Conservation (phyloP, 169 alveolate species). For the Toxoplasma gondii region DNA sequence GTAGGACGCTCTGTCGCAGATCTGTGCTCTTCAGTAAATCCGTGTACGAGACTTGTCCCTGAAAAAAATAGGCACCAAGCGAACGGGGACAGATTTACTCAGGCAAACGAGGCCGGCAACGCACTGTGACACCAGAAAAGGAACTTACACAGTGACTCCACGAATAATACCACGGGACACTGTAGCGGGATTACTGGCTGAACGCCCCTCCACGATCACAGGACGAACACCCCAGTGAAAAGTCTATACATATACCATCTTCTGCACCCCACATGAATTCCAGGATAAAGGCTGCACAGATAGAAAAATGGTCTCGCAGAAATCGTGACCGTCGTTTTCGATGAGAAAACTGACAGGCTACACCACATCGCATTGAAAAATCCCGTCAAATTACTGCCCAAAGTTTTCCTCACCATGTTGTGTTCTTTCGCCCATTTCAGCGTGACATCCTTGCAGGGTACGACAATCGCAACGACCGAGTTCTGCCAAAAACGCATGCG, state of each 20-base stretch:
- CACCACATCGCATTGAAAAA: no score
- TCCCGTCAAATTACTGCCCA: no score
- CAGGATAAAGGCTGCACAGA: no score
- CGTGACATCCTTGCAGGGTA: background rate
- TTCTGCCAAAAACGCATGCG: constrained; percentile 35
- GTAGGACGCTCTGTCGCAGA: constrained; percentile 15
- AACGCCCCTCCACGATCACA: no score
- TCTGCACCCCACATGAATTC: no score
- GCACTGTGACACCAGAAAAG: background rate
- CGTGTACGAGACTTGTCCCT: background rate
- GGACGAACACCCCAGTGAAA: no score
- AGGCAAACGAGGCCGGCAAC: background rate
- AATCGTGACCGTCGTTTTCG: no score
- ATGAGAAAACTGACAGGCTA: no score
- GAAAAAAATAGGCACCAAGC: background rate
- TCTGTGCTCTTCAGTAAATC: background rate
- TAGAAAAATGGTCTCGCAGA: no score
- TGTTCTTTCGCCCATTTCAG: constrained; percentile 47
- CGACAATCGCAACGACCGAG: constrained; percentile 55
- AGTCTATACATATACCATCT: no score
- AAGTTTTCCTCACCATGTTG: constrained; percentile 24
- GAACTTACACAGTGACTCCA: background rate
- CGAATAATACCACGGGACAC: background rate
- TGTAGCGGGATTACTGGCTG: no score
- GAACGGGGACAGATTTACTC: no score